These are phyloP conservation scores for Ophiocordyceps camponoti-floridani DNA, from an alignment of 2,329 filamentous ascomycete species.

Conservation along the genomic window DNA sequence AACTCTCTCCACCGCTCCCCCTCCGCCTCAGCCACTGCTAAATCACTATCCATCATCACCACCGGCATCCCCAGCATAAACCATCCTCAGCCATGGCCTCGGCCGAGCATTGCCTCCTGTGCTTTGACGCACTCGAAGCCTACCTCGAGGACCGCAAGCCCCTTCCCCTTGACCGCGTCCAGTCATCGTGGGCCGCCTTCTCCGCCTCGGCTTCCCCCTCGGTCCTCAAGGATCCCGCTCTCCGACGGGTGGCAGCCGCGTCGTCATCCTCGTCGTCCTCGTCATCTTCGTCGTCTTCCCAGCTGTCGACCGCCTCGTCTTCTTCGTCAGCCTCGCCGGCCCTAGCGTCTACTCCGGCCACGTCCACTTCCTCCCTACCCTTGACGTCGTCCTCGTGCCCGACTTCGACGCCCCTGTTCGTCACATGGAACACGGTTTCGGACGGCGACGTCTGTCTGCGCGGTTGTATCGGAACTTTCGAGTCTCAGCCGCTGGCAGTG, in stretches of 20 bases:
- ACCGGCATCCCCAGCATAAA: not conserved
- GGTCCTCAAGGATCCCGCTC: conserved; percentile 19
- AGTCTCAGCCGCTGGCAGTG: conserved; percentile 50
- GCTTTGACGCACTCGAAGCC: conserved; percentile 74
- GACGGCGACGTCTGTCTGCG: conserved; percentile 41
- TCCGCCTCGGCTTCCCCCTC: conserved; percentile 6
- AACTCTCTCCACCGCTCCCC: not conserved
- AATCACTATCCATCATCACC: too few relatives aligned
- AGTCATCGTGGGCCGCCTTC: conserved; percentile 41
- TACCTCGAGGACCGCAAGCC: conserved; percentile 53
- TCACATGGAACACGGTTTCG: conserved; percentile 72
- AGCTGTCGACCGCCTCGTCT: conserved; percentile 12
- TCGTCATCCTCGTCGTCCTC: conserved; percentile 9
- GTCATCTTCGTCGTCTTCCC: conserved; percentile 15
- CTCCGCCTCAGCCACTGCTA: not conserved
- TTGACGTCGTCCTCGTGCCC: conserved; percentile 5
- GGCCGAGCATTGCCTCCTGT: conserved; percentile 72
- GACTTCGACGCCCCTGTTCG: conserved; percentile 60
- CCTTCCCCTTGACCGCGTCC: conserved; percentile 48
- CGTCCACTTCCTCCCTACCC: conserved; percentile 23
- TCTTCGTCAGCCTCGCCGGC: conserved; percentile 19
- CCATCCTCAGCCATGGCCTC: conserved; percentile 50
- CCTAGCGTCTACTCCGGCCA: conserved; percentile 25
- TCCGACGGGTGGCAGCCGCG: conserved; percentile 20
- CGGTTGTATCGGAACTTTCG: conserved; percentile 94